Evolutionary conservation across 352 stramenopile genomes (phyloP).

Genomic region (Peronospora farinosa): DNA sequence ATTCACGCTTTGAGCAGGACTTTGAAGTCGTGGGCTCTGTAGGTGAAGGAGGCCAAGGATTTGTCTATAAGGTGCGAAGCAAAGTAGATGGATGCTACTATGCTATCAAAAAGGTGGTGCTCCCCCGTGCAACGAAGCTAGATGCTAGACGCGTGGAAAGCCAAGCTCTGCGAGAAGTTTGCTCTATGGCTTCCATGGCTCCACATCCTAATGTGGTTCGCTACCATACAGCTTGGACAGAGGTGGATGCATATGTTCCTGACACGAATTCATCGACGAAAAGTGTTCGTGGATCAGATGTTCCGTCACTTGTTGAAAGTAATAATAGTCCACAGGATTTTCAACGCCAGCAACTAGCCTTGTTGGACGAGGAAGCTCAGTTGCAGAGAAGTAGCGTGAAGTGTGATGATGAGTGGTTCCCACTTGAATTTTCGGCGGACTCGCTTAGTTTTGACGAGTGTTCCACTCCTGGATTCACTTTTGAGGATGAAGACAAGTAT

Average conservation of each 20-base stretch:
- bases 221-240: slow-evolving; percentile 78
- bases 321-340: slow-evolving; percentile 15
- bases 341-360: slow-evolving; percentile 25
- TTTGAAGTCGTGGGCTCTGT: slow-evolving; percentile 63
- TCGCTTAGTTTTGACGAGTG: slow-evolving; percentile 55
- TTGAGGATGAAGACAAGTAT: slow-evolving; percentile 43
- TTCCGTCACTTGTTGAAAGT: slow-evolving; percentile 22
- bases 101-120: slow-evolving; percentile 69
- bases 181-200: slow-evolving; percentile 65
- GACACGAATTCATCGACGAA: slow-evolving; percentile 25
- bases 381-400: slow-evolving; percentile 17
- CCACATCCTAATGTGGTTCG: slow-evolving; percentile 69
- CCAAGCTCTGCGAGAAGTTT: slow-evolving; percentile 66
- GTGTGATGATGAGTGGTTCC: slow-evolving; percentile 44
- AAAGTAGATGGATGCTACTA: slow-evolving; percentile 67
- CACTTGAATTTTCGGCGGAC: slow-evolving; percentile 38
- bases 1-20: slow-evolving; percentile 62
- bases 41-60: slow-evolving; percentile 65
- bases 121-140: slow-evolving; percentile 37
- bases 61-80: slow-evolving; percentile 69
- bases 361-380: slow-evolving; percentile 30
- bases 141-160: slow-evolving; percentile 39
- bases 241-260: slow-evolving; percentile 38
- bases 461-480: slow-evolving; percentile 49
- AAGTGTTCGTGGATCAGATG: slow-evolving; percentile 36